phyloP scores from a whole-genome alignment of 176 grass and related monocot species.

The Carex littledalei region DNA sequence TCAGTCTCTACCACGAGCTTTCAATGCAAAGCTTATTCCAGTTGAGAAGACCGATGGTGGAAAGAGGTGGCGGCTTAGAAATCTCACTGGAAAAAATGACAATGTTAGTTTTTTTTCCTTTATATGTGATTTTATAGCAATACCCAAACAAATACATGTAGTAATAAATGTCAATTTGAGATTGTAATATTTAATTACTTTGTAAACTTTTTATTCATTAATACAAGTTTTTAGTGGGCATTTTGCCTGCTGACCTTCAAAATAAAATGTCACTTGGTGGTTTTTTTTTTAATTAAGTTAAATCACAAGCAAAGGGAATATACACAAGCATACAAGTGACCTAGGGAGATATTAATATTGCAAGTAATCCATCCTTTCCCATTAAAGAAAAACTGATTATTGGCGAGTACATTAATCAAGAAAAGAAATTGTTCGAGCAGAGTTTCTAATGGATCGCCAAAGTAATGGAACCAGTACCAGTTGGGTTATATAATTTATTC shows the following conservation, averaged over 20 bases:
- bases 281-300: not conserved
- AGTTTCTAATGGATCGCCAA: not conserved
- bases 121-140: not conserved
- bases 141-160: not conserved
- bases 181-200: no score
- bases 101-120: constrained; percentile 35
- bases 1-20: constrained; percentile 60
- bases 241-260: no score
- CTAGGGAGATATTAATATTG: no score
- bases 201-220: no score
- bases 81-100: constrained; percentile 44
- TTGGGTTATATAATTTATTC: constrained; percentile 10
- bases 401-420: not conserved
- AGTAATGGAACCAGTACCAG: not conserved
- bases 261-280: not conserved
- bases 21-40: constrained; percentile 70
- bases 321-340: no score
- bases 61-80: constrained; percentile 52
- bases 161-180: not conserved
- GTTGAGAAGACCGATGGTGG: constrained; percentile 43
- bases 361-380: not conserved
- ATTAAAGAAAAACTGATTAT: not conserved
- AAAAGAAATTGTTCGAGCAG: not conserved
- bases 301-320: no score
- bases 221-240: no score